Conservation (phyloP, 805 yeast species). For the Metschnikowia lunata region DNA sequence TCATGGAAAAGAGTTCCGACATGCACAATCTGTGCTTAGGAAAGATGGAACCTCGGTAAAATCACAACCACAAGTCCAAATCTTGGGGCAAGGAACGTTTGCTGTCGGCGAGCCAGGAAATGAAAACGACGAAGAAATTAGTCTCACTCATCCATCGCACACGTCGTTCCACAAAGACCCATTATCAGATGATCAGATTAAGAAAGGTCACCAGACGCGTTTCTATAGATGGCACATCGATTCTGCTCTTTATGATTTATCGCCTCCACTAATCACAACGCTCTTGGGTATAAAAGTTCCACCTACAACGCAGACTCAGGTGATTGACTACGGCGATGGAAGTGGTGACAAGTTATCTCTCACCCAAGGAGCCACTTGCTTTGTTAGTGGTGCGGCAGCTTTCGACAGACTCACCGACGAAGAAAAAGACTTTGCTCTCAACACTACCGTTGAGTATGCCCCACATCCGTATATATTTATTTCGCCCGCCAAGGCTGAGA, state of each 20-base stretch:
- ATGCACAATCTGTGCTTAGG: slow-evolving; percentile 56
- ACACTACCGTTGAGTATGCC: slow-evolving; percentile 81
- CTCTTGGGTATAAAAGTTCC: slow-evolving; percentile 81
- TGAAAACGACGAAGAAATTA: slow-evolving; percentile 56
- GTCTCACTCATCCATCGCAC: slow-evolving; percentile 80
- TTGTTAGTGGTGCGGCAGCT: slow-evolving; percentile 79
- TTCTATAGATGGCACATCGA: slow-evolving; percentile 95
- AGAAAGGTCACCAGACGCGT: slow-evolving; percentile 59
- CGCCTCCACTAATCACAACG: slow-evolving; percentile 86
- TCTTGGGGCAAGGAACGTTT: slow-evolving; percentile 78
- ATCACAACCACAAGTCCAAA: slow-evolving; percentile 83
- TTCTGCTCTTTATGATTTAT: slow-evolving; percentile 78
- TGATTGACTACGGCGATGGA: slow-evolving; percentile 50
- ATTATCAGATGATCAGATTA: slow-evolving; percentile 60
- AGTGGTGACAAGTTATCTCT: slow-evolving; percentile 59
- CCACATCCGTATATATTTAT: slow-evolving; percentile 91
- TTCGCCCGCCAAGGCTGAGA: slow-evolving; percentile 73
- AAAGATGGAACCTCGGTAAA: slow-evolving; percentile 82
- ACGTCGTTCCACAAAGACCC: slow-evolving; percentile 70
- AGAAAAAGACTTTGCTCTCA: slow-evolving; percentile 69
- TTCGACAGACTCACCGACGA: slow-evolving; percentile 61
- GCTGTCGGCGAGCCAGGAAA: slow-evolving; percentile 51
- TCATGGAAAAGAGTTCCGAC: slow-evolving; percentile 68
- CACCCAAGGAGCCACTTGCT: slow-evolving; percentile 86
- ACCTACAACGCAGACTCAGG: slow-evolving; percentile 56